These are phyloP conservation scores for Primulina huaijiensis DNA, from an alignment of 257 asterid species.

Conservation along the genomic window DNA sequence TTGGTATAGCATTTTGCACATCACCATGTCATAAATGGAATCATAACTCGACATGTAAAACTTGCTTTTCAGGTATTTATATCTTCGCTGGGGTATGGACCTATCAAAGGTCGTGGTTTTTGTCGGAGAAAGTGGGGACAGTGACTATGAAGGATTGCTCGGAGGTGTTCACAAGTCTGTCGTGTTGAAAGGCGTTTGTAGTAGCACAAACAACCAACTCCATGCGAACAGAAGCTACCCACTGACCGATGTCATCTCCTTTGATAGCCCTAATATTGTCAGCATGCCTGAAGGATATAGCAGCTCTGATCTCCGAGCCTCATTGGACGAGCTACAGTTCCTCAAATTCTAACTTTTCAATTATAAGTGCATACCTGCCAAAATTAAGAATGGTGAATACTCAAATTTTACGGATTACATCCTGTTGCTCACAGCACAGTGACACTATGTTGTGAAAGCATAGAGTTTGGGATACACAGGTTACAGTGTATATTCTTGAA, in stretches of 20 bases:
- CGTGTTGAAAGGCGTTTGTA: slow-evolving; percentile 67
- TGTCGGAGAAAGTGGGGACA: slow-evolving; percentile 97
- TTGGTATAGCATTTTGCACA: background rate
- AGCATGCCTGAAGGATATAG: slow-evolving; percentile 49
- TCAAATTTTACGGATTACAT: background rate
- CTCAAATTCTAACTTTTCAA: slow-evolving; percentile 33
- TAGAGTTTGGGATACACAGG: background rate
- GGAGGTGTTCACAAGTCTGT: slow-evolving; percentile 93
- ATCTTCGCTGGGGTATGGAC: slow-evolving; percentile 96
- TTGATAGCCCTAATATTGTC: slow-evolving; percentile 63
- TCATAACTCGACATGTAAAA: slow-evolving; percentile 2
- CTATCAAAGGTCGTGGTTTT: slow-evolving; percentile 80
- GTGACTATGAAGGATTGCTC: slow-evolving; percentile 92
- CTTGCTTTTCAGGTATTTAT: slow-evolving; percentile 58
- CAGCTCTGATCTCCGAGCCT: slow-evolving; percentile 49
- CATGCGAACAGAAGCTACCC: slow-evolving; percentile 71
- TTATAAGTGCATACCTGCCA: background rate
- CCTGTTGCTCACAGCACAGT: background rate
- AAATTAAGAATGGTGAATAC: background rate
- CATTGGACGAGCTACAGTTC: slow-evolving; percentile 45
- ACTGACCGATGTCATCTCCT: slow-evolving; percentile 64
- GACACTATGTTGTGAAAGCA: background rate
- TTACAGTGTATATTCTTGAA: background rate
- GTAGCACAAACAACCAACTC: slow-evolving; percentile 52
- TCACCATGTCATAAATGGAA: background rate